phyloP scores from a whole-genome alignment of 495 filamentous ascomycete genomes.

The Trichoderma gamsii region DNA sequence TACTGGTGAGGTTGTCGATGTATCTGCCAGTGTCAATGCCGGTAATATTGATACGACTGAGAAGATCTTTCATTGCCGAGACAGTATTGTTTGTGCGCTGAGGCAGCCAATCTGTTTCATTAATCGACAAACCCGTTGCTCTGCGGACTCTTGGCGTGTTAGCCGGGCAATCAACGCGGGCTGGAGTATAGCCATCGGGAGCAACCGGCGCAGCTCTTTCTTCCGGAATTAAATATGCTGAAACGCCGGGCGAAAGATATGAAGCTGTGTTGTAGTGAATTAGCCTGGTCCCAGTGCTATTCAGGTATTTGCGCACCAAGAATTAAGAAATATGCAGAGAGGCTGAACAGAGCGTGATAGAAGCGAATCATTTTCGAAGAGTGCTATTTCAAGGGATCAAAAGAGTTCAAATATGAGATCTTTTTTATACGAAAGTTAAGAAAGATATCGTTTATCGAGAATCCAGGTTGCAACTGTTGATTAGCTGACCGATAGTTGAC shows the following conservation, averaged over 20 bases:
- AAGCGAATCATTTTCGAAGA: not conserved
- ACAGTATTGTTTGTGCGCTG: slow-evolving; percentile 52
- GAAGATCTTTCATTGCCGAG: slow-evolving; percentile 61
- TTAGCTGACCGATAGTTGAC: no score
- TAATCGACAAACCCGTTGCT: slow-evolving; percentile 53
- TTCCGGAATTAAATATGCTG: not conserved
- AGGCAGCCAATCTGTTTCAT: slow-evolving; percentile 61
- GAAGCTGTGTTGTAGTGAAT: not conserved
- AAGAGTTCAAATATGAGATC: not conserved
- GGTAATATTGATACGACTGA: slow-evolving; percentile 65
- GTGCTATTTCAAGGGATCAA: not conserved
- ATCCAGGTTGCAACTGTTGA: no score
- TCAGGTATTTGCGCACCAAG: not conserved
- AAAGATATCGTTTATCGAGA: not conserved
- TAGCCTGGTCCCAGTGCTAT: not conserved
- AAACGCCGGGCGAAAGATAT: not conserved
- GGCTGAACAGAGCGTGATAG: not conserved
- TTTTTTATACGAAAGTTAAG: not conserved
- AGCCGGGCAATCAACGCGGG: slow-evolving; percentile 44
- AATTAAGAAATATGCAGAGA: not conserved
- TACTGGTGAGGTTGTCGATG: slow-evolving; percentile 43
- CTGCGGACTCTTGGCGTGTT: slow-evolving; percentile 41
- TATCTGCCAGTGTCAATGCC: slow-evolving; percentile 70
- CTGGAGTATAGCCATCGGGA: slow-evolving; percentile 48
- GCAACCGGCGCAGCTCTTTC: slow-evolving; percentile 13